Conservation (phyloP, 2,329 filamentous ascomycete species). For the Fusarium annulatum region DNA sequence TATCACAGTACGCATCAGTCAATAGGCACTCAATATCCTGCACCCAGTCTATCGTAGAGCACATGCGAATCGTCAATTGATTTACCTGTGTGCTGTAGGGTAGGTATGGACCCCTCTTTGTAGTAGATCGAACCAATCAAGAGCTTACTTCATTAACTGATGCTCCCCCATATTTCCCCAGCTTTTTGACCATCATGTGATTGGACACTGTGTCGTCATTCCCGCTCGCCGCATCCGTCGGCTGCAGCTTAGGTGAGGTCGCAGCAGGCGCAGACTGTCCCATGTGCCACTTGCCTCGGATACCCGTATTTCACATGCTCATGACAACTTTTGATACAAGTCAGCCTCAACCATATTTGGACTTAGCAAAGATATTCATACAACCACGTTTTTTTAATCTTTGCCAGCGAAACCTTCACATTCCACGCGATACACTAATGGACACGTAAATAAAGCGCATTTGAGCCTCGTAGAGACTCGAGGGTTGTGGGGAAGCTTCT, state of each 20-base stretch:
- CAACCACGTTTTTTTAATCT: not conserved
- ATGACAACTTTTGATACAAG: conserved; percentile 20
- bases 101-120: not conserved
- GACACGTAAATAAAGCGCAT: conserved; percentile 28
- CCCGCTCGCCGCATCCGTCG: conserved; percentile 42
- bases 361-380: conserved; percentile 6
- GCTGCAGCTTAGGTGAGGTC: conserved; percentile 35
- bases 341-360: conserved; percentile 22
- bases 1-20: not conserved
- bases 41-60: not conserved
- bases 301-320: conserved; percentile 46
- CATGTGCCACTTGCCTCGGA: conserved; percentile 47
- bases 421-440: conserved; percentile 24
- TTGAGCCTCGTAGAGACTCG: conserved; percentile 35
- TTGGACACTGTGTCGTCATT: conserved; percentile 44
- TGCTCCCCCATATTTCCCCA: conserved; percentile 42
- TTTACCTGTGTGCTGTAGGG: not conserved
- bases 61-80: not conserved
- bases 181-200: conserved; percentile 45
- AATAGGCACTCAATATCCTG: not conserved
- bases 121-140: conserved; percentile 13
- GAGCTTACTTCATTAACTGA: not conserved
- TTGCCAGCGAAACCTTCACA: conserved; percentile 1
- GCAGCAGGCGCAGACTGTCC: conserved; percentile 25
- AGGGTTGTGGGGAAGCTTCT: conserved; percentile 38